A percentile compares a stretch with the other conserved stretches of the same genome.
Conservation (phyloP, 257 asterid genomes). For the Schizonepeta tenuifolia region DNA sequence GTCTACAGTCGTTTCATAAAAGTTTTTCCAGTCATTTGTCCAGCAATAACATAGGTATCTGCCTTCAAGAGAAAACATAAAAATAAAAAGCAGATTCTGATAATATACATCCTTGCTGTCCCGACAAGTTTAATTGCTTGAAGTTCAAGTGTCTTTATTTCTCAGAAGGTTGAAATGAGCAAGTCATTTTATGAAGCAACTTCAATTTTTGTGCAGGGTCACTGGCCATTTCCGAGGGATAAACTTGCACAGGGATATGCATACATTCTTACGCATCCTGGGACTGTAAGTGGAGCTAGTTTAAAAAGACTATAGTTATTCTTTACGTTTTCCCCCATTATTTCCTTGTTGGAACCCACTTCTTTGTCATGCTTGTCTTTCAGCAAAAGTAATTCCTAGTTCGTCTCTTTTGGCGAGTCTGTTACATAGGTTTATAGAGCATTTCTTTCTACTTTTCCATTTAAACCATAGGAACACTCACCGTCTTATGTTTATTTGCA, state of each 20-base stretch:
- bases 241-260: slow-evolving; percentile 65
- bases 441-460: neutral
- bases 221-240: slow-evolving; percentile 68
- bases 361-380: too few species aligned
- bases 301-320: neutral
- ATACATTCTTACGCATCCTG: slow-evolving; percentile 62
- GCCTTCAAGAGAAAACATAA: neutral
- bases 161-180: neutral
- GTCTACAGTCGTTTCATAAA: neutral
- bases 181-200: neutral
- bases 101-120: neutral
- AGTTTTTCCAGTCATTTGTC: too few species aligned
- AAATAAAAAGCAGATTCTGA: neutral
- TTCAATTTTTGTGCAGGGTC: slow-evolving; percentile 46
- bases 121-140: neutral
- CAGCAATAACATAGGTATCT: too few species aligned
- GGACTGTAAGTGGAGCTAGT: slow-evolving; percentile 41
- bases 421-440: too few species aligned
- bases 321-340: neutral
- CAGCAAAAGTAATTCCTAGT: too few species aligned
- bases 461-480: neutral
- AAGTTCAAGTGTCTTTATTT: neutral
- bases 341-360: too few species aligned
- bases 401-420: too few species aligned
- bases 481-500: neutral